phyloP scores from a whole-genome alignment of 2,329 filamentous ascomycete genomes.

The Zymoseptoria tritici region DNA sequence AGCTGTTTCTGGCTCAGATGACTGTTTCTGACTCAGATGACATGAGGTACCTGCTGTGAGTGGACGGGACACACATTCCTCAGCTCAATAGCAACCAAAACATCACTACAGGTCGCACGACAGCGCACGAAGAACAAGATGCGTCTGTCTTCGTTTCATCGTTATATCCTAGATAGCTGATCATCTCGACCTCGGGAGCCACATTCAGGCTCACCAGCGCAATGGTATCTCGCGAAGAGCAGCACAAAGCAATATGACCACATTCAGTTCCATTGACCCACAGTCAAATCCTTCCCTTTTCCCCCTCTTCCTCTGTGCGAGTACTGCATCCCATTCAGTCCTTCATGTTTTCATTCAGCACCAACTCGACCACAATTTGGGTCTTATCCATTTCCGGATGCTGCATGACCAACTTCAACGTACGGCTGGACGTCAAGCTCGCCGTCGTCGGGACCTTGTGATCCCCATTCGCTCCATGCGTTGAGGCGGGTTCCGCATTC shows the following conservation, averaged over 20 bases:
- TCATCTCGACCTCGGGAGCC: background rate
- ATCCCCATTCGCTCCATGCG: conserved; percentile 13
- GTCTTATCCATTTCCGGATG: conserved; percentile 79
- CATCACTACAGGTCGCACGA: too few relatives aligned
- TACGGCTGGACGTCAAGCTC: conserved; percentile 46
- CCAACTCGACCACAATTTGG: conserved; percentile 85
- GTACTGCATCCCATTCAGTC: conserved; percentile 13
- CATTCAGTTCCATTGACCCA: background rate
- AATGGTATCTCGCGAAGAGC: conserved; percentile 5
- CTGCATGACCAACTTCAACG: conserved; percentile 90
- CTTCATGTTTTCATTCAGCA: conserved; percentile 71
- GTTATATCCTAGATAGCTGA: conserved; percentile 1
- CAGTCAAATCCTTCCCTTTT: background rate
- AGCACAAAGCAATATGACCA: background rate
- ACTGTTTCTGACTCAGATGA: too few relatives aligned
- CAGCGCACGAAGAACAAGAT: too few relatives aligned
- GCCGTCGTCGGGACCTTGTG: conserved; percentile 20
- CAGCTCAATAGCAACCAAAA: too few relatives aligned
- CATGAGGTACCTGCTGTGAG: too few relatives aligned
- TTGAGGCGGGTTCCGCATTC: conserved; percentile 22
- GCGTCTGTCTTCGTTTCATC: background rate
- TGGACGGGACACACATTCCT: too few relatives aligned
- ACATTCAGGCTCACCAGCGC: background rate
- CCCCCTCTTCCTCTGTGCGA: background rate
- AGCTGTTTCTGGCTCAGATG: too few relatives aligned